These are phyloP conservation scores for Lanmaoa rubissima DNA, from an alignment of 768 basidiomycete species.

Conservation along the genomic window DNA sequence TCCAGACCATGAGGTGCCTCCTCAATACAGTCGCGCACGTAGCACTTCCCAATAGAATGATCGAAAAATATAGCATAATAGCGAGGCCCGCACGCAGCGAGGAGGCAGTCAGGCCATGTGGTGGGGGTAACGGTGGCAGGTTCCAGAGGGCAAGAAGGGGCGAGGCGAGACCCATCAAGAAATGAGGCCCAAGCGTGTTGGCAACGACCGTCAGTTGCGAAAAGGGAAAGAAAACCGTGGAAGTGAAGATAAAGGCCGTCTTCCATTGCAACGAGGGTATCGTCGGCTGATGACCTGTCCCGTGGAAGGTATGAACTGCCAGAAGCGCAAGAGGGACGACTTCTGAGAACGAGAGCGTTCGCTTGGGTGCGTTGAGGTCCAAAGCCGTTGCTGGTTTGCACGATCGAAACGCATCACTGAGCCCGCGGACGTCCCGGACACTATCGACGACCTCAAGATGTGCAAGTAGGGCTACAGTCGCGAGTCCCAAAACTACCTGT, in stretches of 20 bases:
- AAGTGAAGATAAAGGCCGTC: conserved; percentile 78
- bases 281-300: conserved; percentile 90
- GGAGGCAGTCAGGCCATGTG: conserved; percentile 33
- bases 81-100: conserved; percentile 57
- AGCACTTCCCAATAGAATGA: conserved; percentile 66
- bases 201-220: conserved; percentile 70
- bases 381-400: conserved; percentile 45
- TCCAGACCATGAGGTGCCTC: conserved; percentile 97
- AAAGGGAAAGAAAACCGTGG: conserved; percentile 65
- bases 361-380: conserved; percentile 29
- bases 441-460: conserved; percentile 82
- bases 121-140: conserved; percentile 52
- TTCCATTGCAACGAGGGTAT: conserved; percentile 96
- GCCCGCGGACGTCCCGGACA: conserved; percentile 62
- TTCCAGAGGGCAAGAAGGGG: conserved; percentile 86
- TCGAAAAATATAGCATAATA: conserved; percentile 66
- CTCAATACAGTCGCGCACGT: conserved; percentile 71
- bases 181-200: conserved; percentile 75
- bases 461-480: conserved; percentile 64
- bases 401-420: conserved; percentile 51
- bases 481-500: conserved; percentile 70
- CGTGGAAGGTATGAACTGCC: conserved; percentile 74
- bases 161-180: conserved; percentile 62
- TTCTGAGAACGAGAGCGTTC: conserved; percentile 59
- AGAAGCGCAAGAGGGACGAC: conserved; percentile 73